Evolutionary conservation across 306 rosid genomes (phyloP).

Genomic region (Inga oerstediana): DNA sequence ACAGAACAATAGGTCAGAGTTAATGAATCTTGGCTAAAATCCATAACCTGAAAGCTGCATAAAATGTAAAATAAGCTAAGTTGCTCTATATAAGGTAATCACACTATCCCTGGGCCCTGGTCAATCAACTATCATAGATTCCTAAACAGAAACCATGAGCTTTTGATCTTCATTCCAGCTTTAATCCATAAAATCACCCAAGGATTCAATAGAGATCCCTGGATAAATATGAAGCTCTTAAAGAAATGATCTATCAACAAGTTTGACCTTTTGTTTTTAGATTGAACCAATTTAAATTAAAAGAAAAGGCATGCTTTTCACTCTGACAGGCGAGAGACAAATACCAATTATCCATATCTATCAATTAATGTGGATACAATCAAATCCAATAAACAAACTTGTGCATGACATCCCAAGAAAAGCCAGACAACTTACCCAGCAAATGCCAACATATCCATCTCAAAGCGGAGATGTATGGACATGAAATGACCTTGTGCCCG

Average conservation of each 20-base stretch:
- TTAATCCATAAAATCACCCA: not conserved
- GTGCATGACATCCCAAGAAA: not conserved
- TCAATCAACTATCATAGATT: slow-evolving; percentile 3
- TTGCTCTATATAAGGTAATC: not conserved
- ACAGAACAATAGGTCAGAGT: not conserved
- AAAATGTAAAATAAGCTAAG: not conserved
- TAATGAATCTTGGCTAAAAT: not conserved
- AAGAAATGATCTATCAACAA: not conserved
- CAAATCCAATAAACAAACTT: not conserved
- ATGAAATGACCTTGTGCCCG: not conserved
- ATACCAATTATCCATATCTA: not conserved
- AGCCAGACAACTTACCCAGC: slow-evolving; percentile 5
- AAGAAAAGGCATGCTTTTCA: not conserved
- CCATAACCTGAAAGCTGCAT: not conserved
- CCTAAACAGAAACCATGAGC: not conserved
- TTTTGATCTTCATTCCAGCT: not conserved
- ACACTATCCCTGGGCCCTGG: not conserved
- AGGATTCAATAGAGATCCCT: not conserved
- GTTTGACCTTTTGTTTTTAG: not conserved
- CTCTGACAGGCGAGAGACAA: not conserved
- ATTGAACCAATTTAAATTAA: not conserved
- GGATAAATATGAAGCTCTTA: not conserved
- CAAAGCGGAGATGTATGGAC: slow-evolving; percentile 9
- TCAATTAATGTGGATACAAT: not conserved
- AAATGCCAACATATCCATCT: slow-evolving; percentile 9